Percentiles rank a stretch among this genome's conserved stretches.
Conservation (phyloP, 108 stramenopile species). For the Stephanodiscus minutulus region DNA sequence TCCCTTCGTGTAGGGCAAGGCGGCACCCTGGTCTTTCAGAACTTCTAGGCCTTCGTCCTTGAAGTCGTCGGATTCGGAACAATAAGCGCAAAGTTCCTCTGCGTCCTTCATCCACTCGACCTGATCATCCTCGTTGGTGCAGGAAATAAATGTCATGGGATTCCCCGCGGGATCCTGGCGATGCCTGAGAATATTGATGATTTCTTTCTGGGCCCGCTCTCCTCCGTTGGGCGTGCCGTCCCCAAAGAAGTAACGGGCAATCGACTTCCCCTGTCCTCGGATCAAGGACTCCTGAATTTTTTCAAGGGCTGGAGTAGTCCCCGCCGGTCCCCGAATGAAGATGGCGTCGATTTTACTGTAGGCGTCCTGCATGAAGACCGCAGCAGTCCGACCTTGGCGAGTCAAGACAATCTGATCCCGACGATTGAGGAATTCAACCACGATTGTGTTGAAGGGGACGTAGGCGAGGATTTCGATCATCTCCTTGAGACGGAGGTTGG, state of each 20-base stretch:
- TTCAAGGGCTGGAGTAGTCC: slow-evolving; percentile 58
- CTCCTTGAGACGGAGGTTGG: slow-evolving; percentile 49
- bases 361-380: slow-evolving; percentile 33
- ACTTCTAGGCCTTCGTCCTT: slow-evolving; percentile 50
- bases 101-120: slow-evolving; percentile 65
- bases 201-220: slow-evolving; percentile 40
- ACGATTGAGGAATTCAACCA: slow-evolving; percentile 53
- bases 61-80: slow-evolving; percentile 54
- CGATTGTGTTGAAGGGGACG: slow-evolving; percentile 51
- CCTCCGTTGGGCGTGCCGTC: slow-evolving; percentile 64
- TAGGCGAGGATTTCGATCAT: slow-evolving; percentile 62
- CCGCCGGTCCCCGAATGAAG: slow-evolving; percentile 40
- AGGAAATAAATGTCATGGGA: slow-evolving; percentile 60
- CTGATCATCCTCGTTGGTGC: slow-evolving; percentile 54
- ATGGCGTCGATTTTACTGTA: slow-evolving; percentile 41
- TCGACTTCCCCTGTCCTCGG: slow-evolving; percentile 28
- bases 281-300: slow-evolving; percentile 51
- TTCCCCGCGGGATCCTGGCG: slow-evolving; percentile 45
- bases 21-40: slow-evolving; percentile 53
- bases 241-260: slow-evolving; percentile 59
- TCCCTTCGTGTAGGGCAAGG: slow-evolving; percentile 51
- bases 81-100: slow-evolving; percentile 55
- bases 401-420: slow-evolving; percentile 37
- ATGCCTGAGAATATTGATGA: slow-evolving; percentile 42
- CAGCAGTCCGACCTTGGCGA: slow-evolving; percentile 37